These are phyloP conservation scores for Kluyveromyces sp. DNA, from an alignment of 1,139 yeast species.

Conservation along the genomic window DNA sequence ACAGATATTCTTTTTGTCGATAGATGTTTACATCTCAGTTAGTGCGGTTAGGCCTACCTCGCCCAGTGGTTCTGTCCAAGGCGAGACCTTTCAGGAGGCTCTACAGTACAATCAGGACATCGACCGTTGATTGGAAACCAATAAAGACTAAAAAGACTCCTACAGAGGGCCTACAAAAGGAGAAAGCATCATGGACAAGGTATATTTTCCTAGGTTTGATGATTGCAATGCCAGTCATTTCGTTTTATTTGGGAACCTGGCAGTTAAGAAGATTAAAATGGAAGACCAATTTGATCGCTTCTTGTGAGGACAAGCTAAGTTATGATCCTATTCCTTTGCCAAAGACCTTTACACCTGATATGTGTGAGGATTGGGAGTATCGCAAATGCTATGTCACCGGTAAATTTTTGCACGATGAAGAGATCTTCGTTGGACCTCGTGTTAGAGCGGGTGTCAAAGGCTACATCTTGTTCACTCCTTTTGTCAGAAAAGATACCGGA, in stretches of 20 bases:
- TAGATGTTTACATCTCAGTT: background rate
- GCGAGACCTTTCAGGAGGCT: conserved; percentile 7
- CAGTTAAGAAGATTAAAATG: conserved; percentile 78
- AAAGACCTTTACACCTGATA: conserved; percentile 39
- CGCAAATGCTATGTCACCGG: conserved; percentile 72
- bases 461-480: conserved; percentile 74
- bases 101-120: conserved; percentile 44
- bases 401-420: conserved; percentile 73
- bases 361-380: conserved; percentile 64
- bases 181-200: conserved; percentile 35
- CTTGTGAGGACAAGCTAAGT: conserved; percentile 74
- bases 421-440: conserved; percentile 89
- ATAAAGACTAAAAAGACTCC: conserved; percentile 47
- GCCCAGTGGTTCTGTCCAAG: background rate
- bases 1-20: background rate
- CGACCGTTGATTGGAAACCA: conserved; percentile 82
- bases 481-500: conserved; percentile 68
- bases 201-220: conserved; percentile 49
- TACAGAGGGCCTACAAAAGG: conserved; percentile 32
- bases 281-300: conserved; percentile 81
- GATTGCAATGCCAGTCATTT: conserved; percentile 80
- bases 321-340: conserved; percentile 71
- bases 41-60: background rate
- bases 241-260: conserved; percentile 91
- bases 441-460: conserved; percentile 71